phyloP scores from a whole-genome alignment of 2,329 filamentous ascomycete genomes.

The Coleophoma eucalyptorum region DNA sequence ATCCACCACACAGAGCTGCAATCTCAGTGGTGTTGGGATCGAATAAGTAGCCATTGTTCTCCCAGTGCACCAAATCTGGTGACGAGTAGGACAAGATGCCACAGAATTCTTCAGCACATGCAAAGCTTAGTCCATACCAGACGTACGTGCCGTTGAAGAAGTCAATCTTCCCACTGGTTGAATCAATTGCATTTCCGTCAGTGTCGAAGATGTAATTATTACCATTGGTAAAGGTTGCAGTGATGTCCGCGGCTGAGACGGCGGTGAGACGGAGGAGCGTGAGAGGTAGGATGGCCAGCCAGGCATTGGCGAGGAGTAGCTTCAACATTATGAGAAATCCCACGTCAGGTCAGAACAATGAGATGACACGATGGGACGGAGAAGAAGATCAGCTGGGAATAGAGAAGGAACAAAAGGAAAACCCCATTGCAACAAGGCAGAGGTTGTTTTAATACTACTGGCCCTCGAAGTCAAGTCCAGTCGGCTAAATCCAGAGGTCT shows the following conservation, averaged over 20 bases:
- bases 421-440: too few relatives aligned
- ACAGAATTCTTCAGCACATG: conserved; percentile 16
- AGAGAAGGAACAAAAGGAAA: too few relatives aligned
- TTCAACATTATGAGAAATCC: too few relatives aligned
- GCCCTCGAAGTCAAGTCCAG: too few relatives aligned
- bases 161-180: conserved; percentile 20
- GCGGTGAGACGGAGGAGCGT: not conserved
- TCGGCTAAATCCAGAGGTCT: too few relatives aligned
- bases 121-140: conserved; percentile 17
- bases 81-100: conserved; percentile 19
- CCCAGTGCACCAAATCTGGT: conserved; percentile 14
- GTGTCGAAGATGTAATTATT: conserved; percentile 17
- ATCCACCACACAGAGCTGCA: conserved; percentile 5
- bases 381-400: too few relatives aligned
- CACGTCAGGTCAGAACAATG: too few relatives aligned
- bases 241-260: not conserved
- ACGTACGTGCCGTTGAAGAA: conserved; percentile 15
- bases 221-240: conserved; percentile 11
- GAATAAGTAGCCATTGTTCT: conserved; percentile 15
- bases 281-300: too few relatives aligned
- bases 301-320: too few relatives aligned
- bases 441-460: too few relatives aligned
- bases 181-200: conserved; percentile 19
- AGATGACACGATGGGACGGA: too few relatives aligned
- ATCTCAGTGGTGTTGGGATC: conserved; percentile 14